Percentiles rank a stretch among this genome's conserved stretches.
These are phyloP conservation scores for Agastache rugosa DNA, from an alignment of 257 asterid genomes.

Conservation along the genomic window DNA sequence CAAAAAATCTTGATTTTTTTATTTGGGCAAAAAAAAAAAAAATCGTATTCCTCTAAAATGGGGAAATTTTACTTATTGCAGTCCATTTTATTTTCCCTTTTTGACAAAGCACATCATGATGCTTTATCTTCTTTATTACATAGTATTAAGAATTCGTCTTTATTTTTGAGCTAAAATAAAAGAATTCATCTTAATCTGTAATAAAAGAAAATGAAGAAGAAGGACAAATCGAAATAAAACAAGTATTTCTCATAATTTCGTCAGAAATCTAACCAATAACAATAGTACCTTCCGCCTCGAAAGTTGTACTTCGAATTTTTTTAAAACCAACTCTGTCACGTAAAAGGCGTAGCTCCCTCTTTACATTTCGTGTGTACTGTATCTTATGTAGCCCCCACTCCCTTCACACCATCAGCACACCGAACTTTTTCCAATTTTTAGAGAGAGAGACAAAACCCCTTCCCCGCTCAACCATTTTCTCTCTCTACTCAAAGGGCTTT, in stretches of 20 bases:
- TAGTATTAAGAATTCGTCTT: too few relatives aligned
- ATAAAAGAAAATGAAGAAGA: not conserved
- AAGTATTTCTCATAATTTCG: not conserved
- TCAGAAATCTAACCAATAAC: conserved; percentile 24
- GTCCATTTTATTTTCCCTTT: not conserved
- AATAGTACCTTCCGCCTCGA: conserved; percentile 40
- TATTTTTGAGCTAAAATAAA: too few relatives aligned
- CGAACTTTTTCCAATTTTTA: conserved; percentile 38
- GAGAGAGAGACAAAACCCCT: conserved; percentile 54
- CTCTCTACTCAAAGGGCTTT: conserved; percentile 43
- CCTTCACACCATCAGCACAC: conserved; percentile 43
- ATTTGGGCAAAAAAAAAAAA: too few relatives aligned
- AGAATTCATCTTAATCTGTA: not conserved
- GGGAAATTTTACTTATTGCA: not conserved
- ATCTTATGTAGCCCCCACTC: conserved; percentile 48
- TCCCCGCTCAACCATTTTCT: conserved; percentile 31
- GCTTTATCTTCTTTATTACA: too few relatives aligned
- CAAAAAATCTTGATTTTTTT: not conserved
- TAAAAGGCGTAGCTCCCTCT: conserved; percentile 35
- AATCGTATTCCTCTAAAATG: not conserved
- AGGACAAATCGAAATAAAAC: not conserved
- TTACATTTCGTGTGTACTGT: conserved; percentile 37
- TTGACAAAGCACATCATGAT: not conserved
- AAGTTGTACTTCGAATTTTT: conserved; percentile 34
- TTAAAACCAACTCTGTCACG: conserved; percentile 39